phyloP scores from a whole-genome alignment of 257 asterid genomes.

The Capsicum pubescens region DNA sequence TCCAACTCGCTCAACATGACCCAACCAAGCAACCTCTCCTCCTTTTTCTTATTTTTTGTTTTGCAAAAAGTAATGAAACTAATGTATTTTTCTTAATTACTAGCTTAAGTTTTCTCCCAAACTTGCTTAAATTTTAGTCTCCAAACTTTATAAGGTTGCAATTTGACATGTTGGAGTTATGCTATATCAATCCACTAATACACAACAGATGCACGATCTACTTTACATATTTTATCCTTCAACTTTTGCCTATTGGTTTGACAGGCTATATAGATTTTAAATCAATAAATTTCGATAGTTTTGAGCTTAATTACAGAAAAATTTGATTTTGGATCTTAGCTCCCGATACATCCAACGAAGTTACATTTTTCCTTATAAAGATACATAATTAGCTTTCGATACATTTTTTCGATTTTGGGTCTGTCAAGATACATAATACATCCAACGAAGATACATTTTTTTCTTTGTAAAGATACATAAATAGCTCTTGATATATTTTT shows the following conservation, averaged over 20 bases:
- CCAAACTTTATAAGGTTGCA: not conserved
- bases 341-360: no score
- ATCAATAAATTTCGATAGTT: no score
- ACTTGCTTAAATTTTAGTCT: not conserved
- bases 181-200: not conserved
- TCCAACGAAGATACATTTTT: no score
- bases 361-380: no score
- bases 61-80: not conserved
- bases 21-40: not conserved
- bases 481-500: no score
- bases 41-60: not conserved
- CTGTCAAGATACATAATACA: no score
- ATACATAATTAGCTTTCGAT: no score
- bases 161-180: not conserved
- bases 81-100: not conserved
- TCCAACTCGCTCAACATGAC: not conserved
- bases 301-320: no score
- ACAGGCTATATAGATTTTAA: no score
- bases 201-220: not conserved
- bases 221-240: not conserved
- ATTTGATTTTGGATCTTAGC: no score
- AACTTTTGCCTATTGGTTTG: not conserved
- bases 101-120: not conserved
- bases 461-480: no score
- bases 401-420: no score